Evolutionary conservation across 768 basidiomycete species (phyloP).

Genomic region (Suillus discolor): DNA sequence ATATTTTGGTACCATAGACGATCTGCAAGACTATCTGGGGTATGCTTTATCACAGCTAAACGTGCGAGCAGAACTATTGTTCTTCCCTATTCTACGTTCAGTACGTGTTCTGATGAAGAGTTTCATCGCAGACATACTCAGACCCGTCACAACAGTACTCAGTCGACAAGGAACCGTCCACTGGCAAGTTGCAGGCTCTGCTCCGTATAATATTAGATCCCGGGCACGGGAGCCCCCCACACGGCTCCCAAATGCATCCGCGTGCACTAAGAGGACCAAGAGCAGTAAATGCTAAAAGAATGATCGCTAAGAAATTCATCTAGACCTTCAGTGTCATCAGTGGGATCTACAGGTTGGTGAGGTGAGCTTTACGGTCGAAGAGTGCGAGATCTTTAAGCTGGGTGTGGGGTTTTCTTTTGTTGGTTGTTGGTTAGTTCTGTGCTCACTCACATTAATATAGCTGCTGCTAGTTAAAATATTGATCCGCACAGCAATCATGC

Average conservation of each 20-base stretch:
- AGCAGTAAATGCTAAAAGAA: neutral
- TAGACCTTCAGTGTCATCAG: neutral
- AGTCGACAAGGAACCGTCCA: neutral
- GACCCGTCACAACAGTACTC: constrained; percentile 6
- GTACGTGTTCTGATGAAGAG: neutral
- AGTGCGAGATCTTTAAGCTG: neutral
- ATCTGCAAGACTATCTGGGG: too few relatives aligned
- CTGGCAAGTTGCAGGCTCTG: neutral
- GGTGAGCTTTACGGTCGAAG: neutral
- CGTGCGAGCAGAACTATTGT: too few relatives aligned
- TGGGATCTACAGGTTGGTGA: neutral
- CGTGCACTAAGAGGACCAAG: neutral
- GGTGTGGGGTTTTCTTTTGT: neutral
- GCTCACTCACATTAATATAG: neutral
- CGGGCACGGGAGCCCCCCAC: constrained; percentile 6
- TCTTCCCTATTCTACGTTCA: neutral
- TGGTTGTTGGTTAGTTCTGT: neutral
- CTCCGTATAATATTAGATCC: accelerated
- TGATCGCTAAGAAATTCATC: neutral
- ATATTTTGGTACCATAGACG: too few relatives aligned
- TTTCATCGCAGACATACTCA: too few relatives aligned
- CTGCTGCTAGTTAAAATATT: neutral
- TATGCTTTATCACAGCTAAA: too few relatives aligned
- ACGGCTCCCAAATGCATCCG: constrained; percentile 10
- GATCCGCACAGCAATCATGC: neutral